Base-by-base conservation (phyloP, 2,329 filamentous ascomycete species). In the Didymella lethalis region DNA sequence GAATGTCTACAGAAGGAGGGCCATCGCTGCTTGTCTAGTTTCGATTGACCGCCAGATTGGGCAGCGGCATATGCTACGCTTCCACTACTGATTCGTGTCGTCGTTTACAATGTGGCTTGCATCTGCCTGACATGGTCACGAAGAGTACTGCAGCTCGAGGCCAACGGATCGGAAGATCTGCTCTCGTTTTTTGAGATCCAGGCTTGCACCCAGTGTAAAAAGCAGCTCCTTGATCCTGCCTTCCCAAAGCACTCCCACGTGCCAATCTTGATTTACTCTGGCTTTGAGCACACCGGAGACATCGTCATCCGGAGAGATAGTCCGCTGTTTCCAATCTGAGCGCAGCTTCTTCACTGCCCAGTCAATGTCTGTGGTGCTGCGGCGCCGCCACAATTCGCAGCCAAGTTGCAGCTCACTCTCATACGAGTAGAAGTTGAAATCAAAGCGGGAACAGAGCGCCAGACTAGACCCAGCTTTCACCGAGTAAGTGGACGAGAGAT, bases 351-450 rank as follows among this genome's bases (percentile, higher is more conserved):
- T 78, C 47, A 77, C 75, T 41, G 78, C 78, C 76, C 80, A 81
- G 28, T 79, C 80, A 51, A 80, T 75, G 64, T 76, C 78, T 61
- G 73, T 74, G 48, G 72, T 70, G 58, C 65, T 67, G 58, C 74
- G 71, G 52, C 87, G 89, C 71, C 91, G 88, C 94, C 95, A 99
- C 43, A 98, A 82, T 80, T 99, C 95, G 80, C 92, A 91, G 14
- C 95, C 95, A 25, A 98, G 85, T 26, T 93, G 89, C 83, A 97
- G 90, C 58, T 95, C 91, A 73, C 92, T 97, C 81, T 99, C 95
- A 81, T 97, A 99, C 75, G 92, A 97, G 79, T 97, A 98, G 48
- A 97, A 90, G 72, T 99, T 99, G 79, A 99, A 99, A 73, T 96
- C 93, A 79, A 98, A 94, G 48, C 90, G 88, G 23, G 93, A 96